These are phyloP conservation scores for Xylaria palmicola DNA, from an alignment of 495 filamentous ascomycete genomes.

Conservation along the genomic window DNA sequence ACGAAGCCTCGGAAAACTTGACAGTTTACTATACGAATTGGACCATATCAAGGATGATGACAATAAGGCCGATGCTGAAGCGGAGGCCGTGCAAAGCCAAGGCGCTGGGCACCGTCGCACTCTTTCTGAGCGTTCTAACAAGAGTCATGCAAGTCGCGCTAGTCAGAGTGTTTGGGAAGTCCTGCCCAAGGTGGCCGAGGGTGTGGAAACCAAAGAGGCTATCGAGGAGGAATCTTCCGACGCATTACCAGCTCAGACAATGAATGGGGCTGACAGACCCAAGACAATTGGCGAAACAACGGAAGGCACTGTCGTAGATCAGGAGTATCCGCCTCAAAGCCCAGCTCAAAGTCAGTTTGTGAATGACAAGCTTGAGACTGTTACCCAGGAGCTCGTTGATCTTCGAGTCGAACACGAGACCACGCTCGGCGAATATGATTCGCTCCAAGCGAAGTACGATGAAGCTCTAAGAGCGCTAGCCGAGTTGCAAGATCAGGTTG, in stretches of 20 bases:
- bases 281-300: constrained; percentile 27
- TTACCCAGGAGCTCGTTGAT: constrained; percentile 90
- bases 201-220: constrained; percentile 38
- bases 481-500: constrained; percentile 79
- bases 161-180: constrained; percentile 51
- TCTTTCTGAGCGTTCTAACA: constrained; percentile 49
- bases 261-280: background rate
- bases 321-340: constrained; percentile 50
- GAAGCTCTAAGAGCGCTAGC: constrained; percentile 79
- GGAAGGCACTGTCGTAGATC: constrained; percentile 29
- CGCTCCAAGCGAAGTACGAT: constrained; percentile 86
- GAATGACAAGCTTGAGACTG: constrained; percentile 86
- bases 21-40: constrained; percentile 85
- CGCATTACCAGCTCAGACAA: background rate
- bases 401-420: constrained; percentile 86
- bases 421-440: constrained; percentile 76
- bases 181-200: constrained; percentile 45
- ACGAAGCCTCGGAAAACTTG: constrained; percentile 89
- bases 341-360: constrained; percentile 83
- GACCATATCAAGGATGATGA: constrained; percentile 74
- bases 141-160: constrained; percentile 50
- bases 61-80: constrained; percentile 18
- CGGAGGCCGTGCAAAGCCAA: constrained; percentile 39
- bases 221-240: constrained; percentile 29
- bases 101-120: constrained; percentile 44